These are phyloP conservation scores for Ascomycota sp. DNA, from an alignment of 2,329 filamentous ascomycete species.

Conservation along the genomic window DNA sequence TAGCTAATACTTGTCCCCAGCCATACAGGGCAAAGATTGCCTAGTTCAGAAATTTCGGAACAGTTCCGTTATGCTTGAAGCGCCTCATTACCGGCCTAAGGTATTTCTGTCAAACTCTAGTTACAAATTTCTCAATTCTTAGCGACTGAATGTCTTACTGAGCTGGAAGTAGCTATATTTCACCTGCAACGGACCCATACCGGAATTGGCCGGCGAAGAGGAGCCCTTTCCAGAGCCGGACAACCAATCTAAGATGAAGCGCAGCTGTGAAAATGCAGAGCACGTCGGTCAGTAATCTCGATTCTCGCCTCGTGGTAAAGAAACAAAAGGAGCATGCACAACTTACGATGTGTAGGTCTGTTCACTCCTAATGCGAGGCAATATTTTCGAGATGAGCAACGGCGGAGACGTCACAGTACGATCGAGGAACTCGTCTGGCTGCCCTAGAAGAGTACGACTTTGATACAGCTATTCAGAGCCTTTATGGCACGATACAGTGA, in stretches of 20 bases:
- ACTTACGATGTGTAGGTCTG: conserved; percentile 28
- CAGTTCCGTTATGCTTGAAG: conserved; percentile 85
- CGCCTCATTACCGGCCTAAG: conserved; percentile 65
- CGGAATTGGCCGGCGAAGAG: conserved; percentile 44
- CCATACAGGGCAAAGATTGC: conserved; percentile 81
- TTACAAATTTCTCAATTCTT: too few species aligned
- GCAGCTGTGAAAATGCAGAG: conserved; percentile 72
- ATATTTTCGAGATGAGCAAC: conserved; percentile 54
- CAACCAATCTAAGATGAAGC: conserved; percentile 72
- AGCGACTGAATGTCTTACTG: too few species aligned
- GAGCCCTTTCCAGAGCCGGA: conserved; percentile 60
- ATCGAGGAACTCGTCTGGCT: conserved; percentile 58
- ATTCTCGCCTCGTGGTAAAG: not conserved
- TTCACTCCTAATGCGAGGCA: conserved; percentile 64
- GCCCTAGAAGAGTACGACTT: conserved; percentile 42
- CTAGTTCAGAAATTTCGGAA: conserved; percentile 92
- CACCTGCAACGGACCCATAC: conserved; percentile 25
- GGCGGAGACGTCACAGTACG: conserved; percentile 60
- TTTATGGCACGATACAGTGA: conserved; percentile 9
- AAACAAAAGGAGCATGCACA: too few species aligned
- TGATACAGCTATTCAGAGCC: conserved; percentile 20
- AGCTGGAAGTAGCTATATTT: conserved; percentile 24
- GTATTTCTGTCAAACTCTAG: conserved; percentile 18
- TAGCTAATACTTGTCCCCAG: conserved; percentile 21
- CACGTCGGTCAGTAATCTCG: conserved; percentile 43